phyloP scores from a whole-genome alignment of 805 yeast genomes.

The Grigorovia transvaalensis region DNA sequence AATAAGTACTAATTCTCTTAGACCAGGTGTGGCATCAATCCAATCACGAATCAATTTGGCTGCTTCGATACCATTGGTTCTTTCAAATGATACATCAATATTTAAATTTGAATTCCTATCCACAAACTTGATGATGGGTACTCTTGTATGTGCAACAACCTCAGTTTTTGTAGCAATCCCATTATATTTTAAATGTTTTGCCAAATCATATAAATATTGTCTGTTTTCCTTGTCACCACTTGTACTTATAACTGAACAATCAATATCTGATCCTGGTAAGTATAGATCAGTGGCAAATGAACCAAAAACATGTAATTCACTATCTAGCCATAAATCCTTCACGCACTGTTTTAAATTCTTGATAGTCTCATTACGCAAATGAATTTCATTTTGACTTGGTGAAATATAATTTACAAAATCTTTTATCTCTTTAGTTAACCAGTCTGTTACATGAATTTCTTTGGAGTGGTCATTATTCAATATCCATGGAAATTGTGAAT shows the following conservation, averaged over 20 bases:
- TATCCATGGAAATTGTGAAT: constrained; percentile 56
- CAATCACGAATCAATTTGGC: constrained; percentile 69
- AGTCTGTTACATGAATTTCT: constrained; percentile 69
- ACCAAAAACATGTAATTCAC: constrained; percentile 81
- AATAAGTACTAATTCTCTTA: constrained; percentile 71
- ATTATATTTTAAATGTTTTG: constrained; percentile 53
- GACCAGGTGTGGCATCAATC: constrained; percentile 62
- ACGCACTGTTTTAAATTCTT: constrained; percentile 44
- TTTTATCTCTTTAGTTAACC: constrained; percentile 77
- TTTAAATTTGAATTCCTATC: constrained; percentile 63
- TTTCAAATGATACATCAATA: constrained; percentile 85
- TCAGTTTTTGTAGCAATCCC: constrained; percentile 63
- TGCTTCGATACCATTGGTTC: constrained; percentile 71
- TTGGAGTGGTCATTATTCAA: constrained; percentile 64
- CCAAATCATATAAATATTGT: constrained; percentile 56
- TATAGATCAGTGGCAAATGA: constrained; percentile 89
- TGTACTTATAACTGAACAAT: constrained; percentile 71
- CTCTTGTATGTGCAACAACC: constrained; percentile 83
- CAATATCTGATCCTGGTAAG: constrained; percentile 94
- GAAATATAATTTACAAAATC: constrained; percentile 81
- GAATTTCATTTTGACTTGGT: constrained; percentile 67
- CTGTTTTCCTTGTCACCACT: constrained; percentile 49
- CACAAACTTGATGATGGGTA: constrained; percentile 85
- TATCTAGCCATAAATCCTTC: constrained; percentile 58
- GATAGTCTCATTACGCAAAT: constrained; percentile 57